A percentile compares a stretch with the other conserved stretches of the same genome.
Evolutionary conservation across 2,329 filamentous ascomycete genomes (phyloP).

Genomic region (Cordyceps fumosorosea): DNA sequence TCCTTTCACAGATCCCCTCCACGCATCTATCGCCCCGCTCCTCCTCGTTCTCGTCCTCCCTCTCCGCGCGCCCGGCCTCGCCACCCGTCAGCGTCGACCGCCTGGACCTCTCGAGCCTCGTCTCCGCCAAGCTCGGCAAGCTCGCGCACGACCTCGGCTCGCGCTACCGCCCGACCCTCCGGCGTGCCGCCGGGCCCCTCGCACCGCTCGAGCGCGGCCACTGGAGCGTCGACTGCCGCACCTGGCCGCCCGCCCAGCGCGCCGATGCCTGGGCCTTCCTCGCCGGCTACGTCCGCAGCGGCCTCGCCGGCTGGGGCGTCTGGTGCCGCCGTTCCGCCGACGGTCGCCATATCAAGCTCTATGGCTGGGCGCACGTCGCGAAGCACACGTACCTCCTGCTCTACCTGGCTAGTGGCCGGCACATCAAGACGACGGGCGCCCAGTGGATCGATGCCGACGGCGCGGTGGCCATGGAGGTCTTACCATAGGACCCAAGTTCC

Average conservation of each 20-base stretch:
- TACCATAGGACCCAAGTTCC: slow-evolving; percentile 12
- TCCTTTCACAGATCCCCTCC: slow-evolving; percentile 16
- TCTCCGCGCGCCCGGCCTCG: slow-evolving; percentile 48
- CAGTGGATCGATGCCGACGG: slow-evolving; percentile 63
- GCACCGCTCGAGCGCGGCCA: slow-evolving; percentile 66
- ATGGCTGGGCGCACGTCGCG: slow-evolving; percentile 70
- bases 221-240: slow-evolving; percentile 59
- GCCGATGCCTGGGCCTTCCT: slow-evolving; percentile 56
- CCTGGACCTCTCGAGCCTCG: slow-evolving; percentile 42
- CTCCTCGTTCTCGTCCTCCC: slow-evolving; percentile 13
- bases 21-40: not conserved
- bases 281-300: slow-evolving; percentile 50
- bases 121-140: slow-evolving; percentile 50
- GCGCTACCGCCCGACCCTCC: slow-evolving; percentile 43
- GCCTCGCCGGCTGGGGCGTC: slow-evolving; percentile 61
- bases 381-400: slow-evolving; percentile 69
- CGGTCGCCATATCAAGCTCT: slow-evolving; percentile 50
- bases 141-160: slow-evolving; percentile 43
- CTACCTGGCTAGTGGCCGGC: slow-evolving; percentile 63
- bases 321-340: slow-evolving; percentile 44
- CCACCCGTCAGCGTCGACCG: slow-evolving; percentile 42
- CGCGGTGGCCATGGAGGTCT: slow-evolving; percentile 39
- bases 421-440: slow-evolving; percentile 49
- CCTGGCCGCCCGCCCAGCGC: slow-evolving; percentile 45
- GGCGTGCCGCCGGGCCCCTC: slow-evolving; percentile 20